A percentile compares a stretch with the other conserved stretches of the same genome.
These are phyloP conservation scores for Rhizopus sp. DNA, from an alignment of 371 early-diverging fungal genomes.

Conservation along the genomic window DNA sequence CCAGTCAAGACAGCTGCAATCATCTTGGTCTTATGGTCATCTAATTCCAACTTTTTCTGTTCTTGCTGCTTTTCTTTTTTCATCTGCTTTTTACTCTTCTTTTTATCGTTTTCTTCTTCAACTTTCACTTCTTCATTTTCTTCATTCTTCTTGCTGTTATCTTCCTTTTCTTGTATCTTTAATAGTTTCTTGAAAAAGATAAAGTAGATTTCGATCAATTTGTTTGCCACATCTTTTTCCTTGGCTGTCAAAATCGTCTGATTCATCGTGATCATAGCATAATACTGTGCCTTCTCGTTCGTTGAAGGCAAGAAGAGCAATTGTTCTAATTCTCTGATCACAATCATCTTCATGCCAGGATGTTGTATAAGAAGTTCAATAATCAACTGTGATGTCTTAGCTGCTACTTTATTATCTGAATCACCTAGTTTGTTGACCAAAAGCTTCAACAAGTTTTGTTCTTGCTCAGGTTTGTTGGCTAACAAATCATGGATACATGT, in stretches of 20 bases:
- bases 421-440: slow-evolving; percentile 97
- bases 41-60: slow-evolving; percentile 52
- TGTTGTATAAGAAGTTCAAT: slow-evolving; percentile 74
- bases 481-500: slow-evolving; percentile 76
- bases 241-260: slow-evolving; percentile 82
- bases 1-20: slow-evolving; percentile 94
- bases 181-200: slow-evolving; percentile 84
- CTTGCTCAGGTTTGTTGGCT: slow-evolving; percentile 91
- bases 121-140: slow-evolving; percentile 41
- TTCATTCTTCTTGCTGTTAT: slow-evolving; percentile 54
- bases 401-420: slow-evolving; percentile 82
- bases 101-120: slow-evolving; percentile 43
- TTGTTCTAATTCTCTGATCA: slow-evolving; percentile 86
- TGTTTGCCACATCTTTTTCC: slow-evolving; percentile 76
- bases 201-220: slow-evolving; percentile 89
- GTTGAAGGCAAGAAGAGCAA: slow-evolving; percentile 75
- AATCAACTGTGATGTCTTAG: slow-evolving; percentile 78
- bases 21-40: slow-evolving; percentile 77
- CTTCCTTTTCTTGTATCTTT: slow-evolving; percentile 43
- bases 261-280: slow-evolving; percentile 85
- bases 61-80: slow-evolving; percentile 48
- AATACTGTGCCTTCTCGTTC: slow-evolving; percentile 82
- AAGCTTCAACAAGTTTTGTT: slow-evolving; percentile 87
- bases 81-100: slow-evolving; percentile 47
- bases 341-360: slow-evolving; percentile 89